Evolutionary conservation across 108 stramenopile species (phyloP).

Genomic region (Fragilaria radians): DNA sequence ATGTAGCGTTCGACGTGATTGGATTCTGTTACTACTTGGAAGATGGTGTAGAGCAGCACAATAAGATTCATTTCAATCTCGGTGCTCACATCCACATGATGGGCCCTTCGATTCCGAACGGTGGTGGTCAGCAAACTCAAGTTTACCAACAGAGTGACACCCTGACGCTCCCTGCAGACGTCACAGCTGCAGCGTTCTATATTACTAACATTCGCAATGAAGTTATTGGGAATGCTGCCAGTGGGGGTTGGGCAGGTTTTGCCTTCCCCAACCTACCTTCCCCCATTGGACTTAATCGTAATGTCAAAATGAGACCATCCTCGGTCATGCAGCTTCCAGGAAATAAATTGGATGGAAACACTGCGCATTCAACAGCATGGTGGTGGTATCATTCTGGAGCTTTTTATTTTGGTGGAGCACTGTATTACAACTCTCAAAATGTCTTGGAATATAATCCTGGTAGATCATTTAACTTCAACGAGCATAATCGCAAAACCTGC

Average conservation of each 20-base stretch:
- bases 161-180: slow-evolving; percentile 31
- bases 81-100: slow-evolving; percentile 41
- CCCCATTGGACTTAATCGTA: slow-evolving; percentile 17
- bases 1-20: slow-evolving; percentile 40
- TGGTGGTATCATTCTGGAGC: slow-evolving; percentile 32
- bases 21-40: slow-evolving; percentile 49
- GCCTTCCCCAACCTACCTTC: slow-evolving; percentile 22
- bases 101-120: slow-evolving; percentile 7
- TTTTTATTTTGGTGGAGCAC: slow-evolving; percentile 39
- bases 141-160: slow-evolving; percentile 5
- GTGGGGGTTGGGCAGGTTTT: slow-evolving; percentile 41
- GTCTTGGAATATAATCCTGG: slow-evolving; percentile 27
- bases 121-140: slow-evolving; percentile 17
- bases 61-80: slow-evolving; percentile 35
- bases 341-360: slow-evolving; percentile 28
- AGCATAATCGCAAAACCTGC: slow-evolving; percentile 21
- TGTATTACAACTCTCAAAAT: slow-evolving; percentile 27
- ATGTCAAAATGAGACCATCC: slow-evolving; percentile 13
- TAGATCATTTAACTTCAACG: slow-evolving; percentile 2
- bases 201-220: slow-evolving; percentile 40
- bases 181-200: slow-evolving; percentile 36
- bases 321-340: slow-evolving; percentile 3
- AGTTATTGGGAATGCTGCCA: slow-evolving; percentile 37
- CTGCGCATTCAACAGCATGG: slow-evolving; percentile 31
- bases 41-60: slow-evolving; percentile 45